These are phyloP conservation scores for Nakaseomyces kungkrabaensis DNA, from an alignment of 1,139 yeast species.

Conservation along the genomic window DNA sequence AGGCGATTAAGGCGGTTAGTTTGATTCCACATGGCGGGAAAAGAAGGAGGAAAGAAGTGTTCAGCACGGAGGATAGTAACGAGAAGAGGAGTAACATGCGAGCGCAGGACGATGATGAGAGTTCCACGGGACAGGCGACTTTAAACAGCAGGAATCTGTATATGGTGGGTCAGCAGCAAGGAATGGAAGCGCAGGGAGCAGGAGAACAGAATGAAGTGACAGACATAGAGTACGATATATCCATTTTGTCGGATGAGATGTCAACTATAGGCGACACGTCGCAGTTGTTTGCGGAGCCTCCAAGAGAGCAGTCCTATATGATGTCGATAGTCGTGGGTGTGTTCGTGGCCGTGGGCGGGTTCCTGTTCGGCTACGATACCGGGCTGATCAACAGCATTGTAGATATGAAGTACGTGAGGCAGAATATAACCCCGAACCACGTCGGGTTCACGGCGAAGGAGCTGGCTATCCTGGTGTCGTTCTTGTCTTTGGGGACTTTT, in stretches of 20 bases:
- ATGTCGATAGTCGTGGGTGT: slow-evolving; percentile 61
- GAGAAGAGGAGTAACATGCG: too few species aligned
- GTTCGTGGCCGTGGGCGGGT: slow-evolving; percentile 75
- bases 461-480: slow-evolving; percentile 59
- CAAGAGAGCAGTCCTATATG: slow-evolving; percentile 40
- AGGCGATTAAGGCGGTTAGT: slow-evolving; percentile 1
- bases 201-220: too few species aligned
- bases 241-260: slow-evolving; percentile 8
- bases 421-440: slow-evolving; percentile 42
- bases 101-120: too few species aligned
- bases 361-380: slow-evolving; percentile 75
- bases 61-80: too few species aligned
- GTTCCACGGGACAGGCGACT: background rate
- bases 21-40: background rate
- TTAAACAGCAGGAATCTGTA: background rate
- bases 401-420: slow-evolving; percentile 56
- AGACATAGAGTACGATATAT: slow-evolving; percentile 6
- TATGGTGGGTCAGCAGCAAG: background rate
- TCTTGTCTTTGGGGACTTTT: slow-evolving; percentile 66
- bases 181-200: background rate
- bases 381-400: slow-evolving; percentile 65
- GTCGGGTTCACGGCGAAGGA: slow-evolving; percentile 46
- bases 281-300: slow-evolving; percentile 18
- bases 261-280: slow-evolving; percentile 13
- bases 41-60: background rate